Percentiles rank a stretch among this genome's conserved stretches.
Conservation (phyloP, 1,139 yeast species). For the Yamadazyma dendronema region DNA sequence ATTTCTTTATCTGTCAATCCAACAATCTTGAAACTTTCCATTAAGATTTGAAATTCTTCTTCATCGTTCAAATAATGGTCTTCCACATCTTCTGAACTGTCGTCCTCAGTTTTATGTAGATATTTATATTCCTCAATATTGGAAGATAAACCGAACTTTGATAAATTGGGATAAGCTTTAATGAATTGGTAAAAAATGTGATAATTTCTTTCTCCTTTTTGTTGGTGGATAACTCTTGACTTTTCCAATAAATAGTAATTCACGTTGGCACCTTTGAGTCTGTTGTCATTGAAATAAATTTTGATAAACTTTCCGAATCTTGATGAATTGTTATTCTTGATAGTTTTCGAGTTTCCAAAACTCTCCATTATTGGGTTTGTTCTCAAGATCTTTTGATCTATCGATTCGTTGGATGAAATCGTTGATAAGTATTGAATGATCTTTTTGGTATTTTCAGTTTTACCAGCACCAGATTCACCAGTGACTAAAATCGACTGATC, state of each 20-base stretch:
- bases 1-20: conserved; percentile 63
- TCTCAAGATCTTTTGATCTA: conserved; percentile 83
- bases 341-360: conserved; percentile 97
- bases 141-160: conserved; percentile 46
- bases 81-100: conserved; percentile 1
- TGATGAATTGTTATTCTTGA: conserved; percentile 90
- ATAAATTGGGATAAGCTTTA: conserved; percentile 59
- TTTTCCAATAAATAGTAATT: conserved; percentile 94
- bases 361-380: conserved; percentile 96
- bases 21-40: conserved; percentile 69
- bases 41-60: conserved; percentile 58
- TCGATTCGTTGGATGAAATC: conserved; percentile 40
- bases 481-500: conserved; percentile 93
- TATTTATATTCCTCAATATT: conserved; percentile 54
- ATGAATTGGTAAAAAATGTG: conserved; percentile 89
- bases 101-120: conserved; percentile 49
- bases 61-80: conserved; percentile 67
- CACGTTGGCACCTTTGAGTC: conserved; percentile 83
- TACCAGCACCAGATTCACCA: conserved; percentile 99
- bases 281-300: conserved; percentile 65
- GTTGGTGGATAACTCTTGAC: conserved; percentile 86
- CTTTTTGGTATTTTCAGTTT: conserved; percentile 95
- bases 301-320: conserved; percentile 96
- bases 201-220: conserved; percentile 77
- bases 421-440: conserved; percentile 90